These are phyloP conservation scores for Xerocomus spinulosus DNA, from an alignment of 768 basidiomycete species.

Conservation along the genomic window DNA sequence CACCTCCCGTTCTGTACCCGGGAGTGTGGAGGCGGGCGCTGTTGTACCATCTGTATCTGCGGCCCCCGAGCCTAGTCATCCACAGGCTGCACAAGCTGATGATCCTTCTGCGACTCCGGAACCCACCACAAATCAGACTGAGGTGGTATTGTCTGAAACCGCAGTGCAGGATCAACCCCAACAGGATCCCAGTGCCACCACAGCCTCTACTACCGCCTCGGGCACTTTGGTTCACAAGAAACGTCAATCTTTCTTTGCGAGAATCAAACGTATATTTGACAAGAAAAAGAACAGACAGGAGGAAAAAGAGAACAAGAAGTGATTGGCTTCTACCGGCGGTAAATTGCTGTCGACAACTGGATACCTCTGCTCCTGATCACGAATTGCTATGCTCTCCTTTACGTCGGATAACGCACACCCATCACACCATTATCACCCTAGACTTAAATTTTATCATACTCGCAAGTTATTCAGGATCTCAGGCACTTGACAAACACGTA, in stretches of 20 bases:
- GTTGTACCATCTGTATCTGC: background rate
- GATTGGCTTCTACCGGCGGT: background rate
- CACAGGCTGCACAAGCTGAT: background rate
- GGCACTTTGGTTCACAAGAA: conserved; percentile 44
- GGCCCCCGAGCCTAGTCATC: background rate
- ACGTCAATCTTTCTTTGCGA: conserved; percentile 49
- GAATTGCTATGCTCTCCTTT: conserved; percentile 16
- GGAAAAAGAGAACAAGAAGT: conserved; percentile 29
- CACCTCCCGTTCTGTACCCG: background rate
- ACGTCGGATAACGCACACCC: conserved; percentile 10
- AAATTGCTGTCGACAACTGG: conserved; percentile 1
- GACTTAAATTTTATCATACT: conserved; percentile 20
- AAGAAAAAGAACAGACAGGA: conserved; percentile 42
- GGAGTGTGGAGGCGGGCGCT: background rate
- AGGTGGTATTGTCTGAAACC: background rate
- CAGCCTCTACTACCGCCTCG: conserved; percentile 30
- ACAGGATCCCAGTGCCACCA: conserved; percentile 2
- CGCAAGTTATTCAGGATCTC: conserved; percentile 8
- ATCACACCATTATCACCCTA: conserved; percentile 10
- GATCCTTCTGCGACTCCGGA: background rate
- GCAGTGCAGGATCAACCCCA: background rate
- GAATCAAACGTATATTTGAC: conserved; percentile 49
- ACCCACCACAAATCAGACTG: background rate
- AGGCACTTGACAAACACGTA: conserved; percentile 8
- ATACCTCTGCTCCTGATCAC: conserved; percentile 7